Conservation (phyloP, 2,329 filamentous ascomycete species). For the Stachybotrys chlorohalonatus region DNA sequence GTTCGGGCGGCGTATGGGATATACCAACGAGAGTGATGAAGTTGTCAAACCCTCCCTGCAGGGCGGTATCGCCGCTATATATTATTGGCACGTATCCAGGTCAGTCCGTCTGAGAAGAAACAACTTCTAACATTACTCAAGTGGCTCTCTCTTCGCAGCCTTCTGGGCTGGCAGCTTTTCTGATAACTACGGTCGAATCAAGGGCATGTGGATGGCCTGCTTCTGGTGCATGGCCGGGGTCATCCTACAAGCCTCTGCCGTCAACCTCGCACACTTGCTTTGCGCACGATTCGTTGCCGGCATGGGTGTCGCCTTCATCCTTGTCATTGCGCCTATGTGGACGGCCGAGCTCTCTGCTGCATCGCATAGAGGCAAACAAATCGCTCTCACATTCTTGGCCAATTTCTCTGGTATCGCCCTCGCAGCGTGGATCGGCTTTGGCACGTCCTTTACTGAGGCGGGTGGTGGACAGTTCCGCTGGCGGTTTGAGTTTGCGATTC, state of each 20-base stretch:
- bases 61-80: conserved; percentile 39
- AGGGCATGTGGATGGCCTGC: conserved; percentile 21
- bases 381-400: conserved; percentile 39
- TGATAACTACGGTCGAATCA: conserved; percentile 33
- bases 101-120: too few relatives aligned
- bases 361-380: conserved; percentile 30
- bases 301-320: conserved; percentile 40
- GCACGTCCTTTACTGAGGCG: conserved; percentile 16
- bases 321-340: conserved; percentile 36
- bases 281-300: conserved; percentile 38
- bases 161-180: conserved; percentile 7
- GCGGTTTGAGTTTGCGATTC: conserved; percentile 24
- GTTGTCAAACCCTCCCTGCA: conserved; percentile 27
- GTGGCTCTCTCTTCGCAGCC: conserved; percentile 14
- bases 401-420: conserved; percentile 39
- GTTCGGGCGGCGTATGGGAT: conserved; percentile 10
- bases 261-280: conserved; percentile 35
- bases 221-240: conserved; percentile 38
- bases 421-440: conserved; percentile 26
- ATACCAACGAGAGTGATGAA: background rate
- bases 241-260: conserved; percentile 33
- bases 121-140: too few relatives aligned
- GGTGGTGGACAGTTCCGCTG: conserved; percentile 15
- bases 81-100: conserved; percentile 32
- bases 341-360: conserved; percentile 38